These are phyloP conservation scores for Malus sieversii DNA, from an alignment of 306 rosid genomes.

Conservation along the genomic window DNA sequence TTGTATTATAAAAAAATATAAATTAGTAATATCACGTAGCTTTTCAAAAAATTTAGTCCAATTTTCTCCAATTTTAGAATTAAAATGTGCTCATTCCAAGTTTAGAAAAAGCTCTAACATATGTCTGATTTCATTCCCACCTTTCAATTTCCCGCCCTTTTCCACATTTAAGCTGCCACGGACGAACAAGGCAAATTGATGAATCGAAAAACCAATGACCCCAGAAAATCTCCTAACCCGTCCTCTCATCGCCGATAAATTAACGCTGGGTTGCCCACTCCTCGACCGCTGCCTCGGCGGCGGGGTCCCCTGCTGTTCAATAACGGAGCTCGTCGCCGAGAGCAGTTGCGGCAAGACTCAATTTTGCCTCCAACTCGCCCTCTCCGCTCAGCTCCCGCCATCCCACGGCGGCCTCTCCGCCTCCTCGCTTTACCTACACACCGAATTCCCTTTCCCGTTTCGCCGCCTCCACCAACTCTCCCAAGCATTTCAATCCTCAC, in stretches of 20 bases:
- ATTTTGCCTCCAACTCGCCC: slow-evolving; percentile 75
- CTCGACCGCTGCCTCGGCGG: slow-evolving; percentile 56
- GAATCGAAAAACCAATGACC: not conserved
- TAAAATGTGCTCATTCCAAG: no score
- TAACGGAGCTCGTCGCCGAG: slow-evolving; percentile 72
- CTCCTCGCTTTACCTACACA: slow-evolving; percentile 62
- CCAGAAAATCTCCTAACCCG: slow-evolving; percentile 40
- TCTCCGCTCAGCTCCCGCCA: slow-evolving; percentile 68
- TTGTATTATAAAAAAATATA: no score
- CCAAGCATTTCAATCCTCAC: slow-evolving; percentile 19
- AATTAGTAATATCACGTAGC: no score
- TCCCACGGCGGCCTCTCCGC: slow-evolving; percentile 71
- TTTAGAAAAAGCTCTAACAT: no score
- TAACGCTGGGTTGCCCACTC: slow-evolving; percentile 58
- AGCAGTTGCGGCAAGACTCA: slow-evolving; percentile 85
- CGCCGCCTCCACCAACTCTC: slow-evolving; percentile 77
- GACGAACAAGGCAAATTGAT: not conserved
- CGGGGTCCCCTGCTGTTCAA: slow-evolving; percentile 70
- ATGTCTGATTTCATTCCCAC: not conserved
- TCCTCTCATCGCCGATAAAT: slow-evolving; percentile 27
- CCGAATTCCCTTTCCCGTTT: slow-evolving; percentile 70
- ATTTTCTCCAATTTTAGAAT: no score
- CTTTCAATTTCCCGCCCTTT: not conserved
- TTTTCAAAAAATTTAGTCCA: no score
- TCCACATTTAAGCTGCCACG: not conserved